Percentiles rank a stretch among this genome's conserved stretches.
phyloP scores from a whole-genome alignment of 148 eudicot species.

The Spergularia bocconei region DNA sequence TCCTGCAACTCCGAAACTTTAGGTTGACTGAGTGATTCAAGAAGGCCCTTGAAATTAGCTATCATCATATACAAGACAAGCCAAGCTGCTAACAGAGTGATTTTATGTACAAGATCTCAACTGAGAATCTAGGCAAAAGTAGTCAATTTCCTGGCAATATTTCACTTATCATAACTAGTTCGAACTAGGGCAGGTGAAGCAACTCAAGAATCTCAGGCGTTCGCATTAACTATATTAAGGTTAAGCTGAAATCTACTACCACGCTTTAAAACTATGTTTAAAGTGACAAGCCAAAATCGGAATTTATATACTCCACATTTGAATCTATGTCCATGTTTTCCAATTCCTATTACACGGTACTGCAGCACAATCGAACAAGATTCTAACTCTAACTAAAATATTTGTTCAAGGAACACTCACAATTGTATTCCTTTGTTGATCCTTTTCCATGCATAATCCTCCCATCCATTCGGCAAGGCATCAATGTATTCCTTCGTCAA shows the following conservation, averaged over 20 bases:
- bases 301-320: not conserved
- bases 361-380: not conserved
- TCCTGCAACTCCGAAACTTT: conserved; percentile 44
- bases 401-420: conserved; percentile 51
- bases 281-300: not conserved
- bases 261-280: not conserved
- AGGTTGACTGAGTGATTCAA: conserved; percentile 4
- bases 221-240: not conserved
- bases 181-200: not conserved
- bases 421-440: conserved; percentile 85
- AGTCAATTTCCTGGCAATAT: not conserved
- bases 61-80: not conserved
- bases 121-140: not conserved
- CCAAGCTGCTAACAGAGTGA: not conserved
- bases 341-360: not conserved
- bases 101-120: not conserved
- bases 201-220: not conserved
- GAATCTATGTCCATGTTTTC: not conserved
- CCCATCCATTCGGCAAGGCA: conserved; percentile 93
- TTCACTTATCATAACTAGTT: not conserved
- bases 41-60: conserved; percentile 1
- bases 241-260: not conserved
- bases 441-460: conserved; percentile 93
- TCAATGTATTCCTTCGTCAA: conserved; percentile 90
- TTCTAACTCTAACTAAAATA: not conserved